Base-by-base conservation (phyloP, 2,329 filamentous ascomycete species). In the Epichloe hybrida region DNA sequence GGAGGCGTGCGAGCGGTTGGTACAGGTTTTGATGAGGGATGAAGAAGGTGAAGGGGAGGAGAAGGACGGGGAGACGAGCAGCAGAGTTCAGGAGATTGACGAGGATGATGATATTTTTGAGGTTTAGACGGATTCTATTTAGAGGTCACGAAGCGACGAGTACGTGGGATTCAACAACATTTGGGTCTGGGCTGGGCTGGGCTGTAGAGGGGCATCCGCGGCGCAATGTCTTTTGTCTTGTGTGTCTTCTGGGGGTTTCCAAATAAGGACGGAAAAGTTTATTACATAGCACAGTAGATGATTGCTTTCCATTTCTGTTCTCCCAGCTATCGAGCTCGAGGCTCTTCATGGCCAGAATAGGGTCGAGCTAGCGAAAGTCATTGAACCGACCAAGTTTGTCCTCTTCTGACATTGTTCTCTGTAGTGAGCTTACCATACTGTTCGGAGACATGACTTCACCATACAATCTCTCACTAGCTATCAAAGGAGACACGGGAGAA, bases 21-120 rank as follows among this genome's bases (percentile, higher is more conserved):
- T 98, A 45, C 88, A 98, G 63, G 81, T 95, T 6, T 65, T 95
- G 54, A 88, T 89, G 81, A 75, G 87, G 51, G 87, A 89, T 43
- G 89, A 93, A 63, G 82, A 70, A 13, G 62, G 57, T 3, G 72
- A 69, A 43, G 61, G 57, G 41, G 61, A 71, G 40, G 58, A 62
- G 50, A 72, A 75, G 51, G 63, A 65, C 56, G 56, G 46, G 68
- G 39, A 9, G 9, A 35, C 27, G 31, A 17, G 37, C 11, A 20
- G 40, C 20, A 75, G 57, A 59, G 68, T 66, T 53, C 69, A 72
- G 39, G 74, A 75, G 55, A 52, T 70, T 9, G 70, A 74, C 41
- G 75, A 79, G 5, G 76, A 80, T n/a, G 71, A 79, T 38, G 67
- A 72, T 55, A 69, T 81, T 47, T 69, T 78, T 0, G 75, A 80